Evolutionary conservation across 2,329 filamentous ascomycete species (phyloP).

Genomic region (Alternaria sp.): DNA sequence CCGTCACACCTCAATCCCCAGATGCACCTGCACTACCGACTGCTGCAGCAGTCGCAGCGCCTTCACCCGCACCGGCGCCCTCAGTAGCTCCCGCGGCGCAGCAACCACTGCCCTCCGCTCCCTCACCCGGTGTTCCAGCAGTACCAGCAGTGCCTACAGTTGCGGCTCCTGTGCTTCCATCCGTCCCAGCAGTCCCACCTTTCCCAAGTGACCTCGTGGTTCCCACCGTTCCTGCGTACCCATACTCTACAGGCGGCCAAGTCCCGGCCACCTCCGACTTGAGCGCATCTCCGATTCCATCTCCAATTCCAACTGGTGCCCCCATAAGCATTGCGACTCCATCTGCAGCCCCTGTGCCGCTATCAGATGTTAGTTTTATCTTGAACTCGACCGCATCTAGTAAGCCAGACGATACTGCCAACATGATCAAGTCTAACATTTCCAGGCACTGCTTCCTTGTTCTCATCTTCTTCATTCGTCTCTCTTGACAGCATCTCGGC

Average conservation of each 20-base stretch:
- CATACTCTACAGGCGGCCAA: conserved; percentile 34
- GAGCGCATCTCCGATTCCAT: conserved; percentile 15
- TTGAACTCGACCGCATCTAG: conserved; percentile 26
- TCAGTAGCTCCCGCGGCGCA: conserved; percentile 2
- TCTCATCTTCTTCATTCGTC: not conserved
- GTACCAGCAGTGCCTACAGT: conserved; percentile 19
- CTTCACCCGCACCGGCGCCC: not conserved
- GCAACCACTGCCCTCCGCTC: conserved; percentile 9
- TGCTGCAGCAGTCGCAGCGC: not conserved
- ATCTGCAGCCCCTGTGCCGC: not conserved
- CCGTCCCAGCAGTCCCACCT: conserved; percentile 42
- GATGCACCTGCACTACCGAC: not conserved
- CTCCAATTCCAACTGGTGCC: conserved; percentile 13
- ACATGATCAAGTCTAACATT: not conserved
- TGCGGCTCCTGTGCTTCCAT: conserved; percentile 11
- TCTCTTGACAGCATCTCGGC: conserved; percentile 6
- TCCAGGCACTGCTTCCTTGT: conserved; percentile 2
- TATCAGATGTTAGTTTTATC: conserved; percentile 3
- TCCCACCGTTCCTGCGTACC: conserved; percentile 42
- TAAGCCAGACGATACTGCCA: not conserved
- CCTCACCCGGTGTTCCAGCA: conserved; percentile 6
- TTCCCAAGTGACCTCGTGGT: conserved; percentile 43
- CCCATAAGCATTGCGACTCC: conserved; percentile 8
- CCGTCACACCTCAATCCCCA: conserved; percentile 8
- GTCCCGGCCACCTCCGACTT: conserved; percentile 9